A percentile compares a stretch with the other conserved stretches of the same genome.
Evolutionary conservation across 2,329 filamentous ascomycete species (phyloP).

Genomic region (Parafenestella ontariensis): DNA sequence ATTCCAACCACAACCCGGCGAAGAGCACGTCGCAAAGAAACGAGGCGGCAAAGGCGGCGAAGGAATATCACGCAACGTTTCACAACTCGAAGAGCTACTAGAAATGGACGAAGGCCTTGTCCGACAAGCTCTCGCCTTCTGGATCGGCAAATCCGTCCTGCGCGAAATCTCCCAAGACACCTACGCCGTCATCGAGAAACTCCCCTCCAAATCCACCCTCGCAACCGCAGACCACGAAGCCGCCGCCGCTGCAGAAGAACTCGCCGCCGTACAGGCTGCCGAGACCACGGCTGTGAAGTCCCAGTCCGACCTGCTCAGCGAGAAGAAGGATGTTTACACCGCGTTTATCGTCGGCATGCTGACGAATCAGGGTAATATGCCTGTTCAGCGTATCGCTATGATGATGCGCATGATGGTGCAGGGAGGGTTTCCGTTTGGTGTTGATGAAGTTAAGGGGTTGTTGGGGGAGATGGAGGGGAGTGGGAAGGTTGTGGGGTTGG

Average conservation of each 20-base stretch:
- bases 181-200: constrained; percentile 72
- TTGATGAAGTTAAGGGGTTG: constrained; percentile 85
- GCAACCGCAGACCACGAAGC: constrained; percentile 39
- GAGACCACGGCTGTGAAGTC: constrained; percentile 59
- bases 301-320: constrained; percentile 67
- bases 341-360: constrained; percentile 95
- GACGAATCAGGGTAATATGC: constrained; percentile 88
- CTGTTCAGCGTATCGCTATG: constrained; percentile 80
- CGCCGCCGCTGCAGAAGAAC: constrained; percentile 48
- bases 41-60: constrained; percentile 23
- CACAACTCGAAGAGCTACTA: constrained; percentile 61
- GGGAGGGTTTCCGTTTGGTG: constrained; percentile 87
- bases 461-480: constrained; percentile 70
- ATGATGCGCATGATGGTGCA: constrained; percentile 94
- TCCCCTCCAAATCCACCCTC: constrained; percentile 22
- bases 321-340: constrained; percentile 79
- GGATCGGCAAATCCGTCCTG: constrained; percentile 73
- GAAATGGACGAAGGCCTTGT: constrained; percentile 79
- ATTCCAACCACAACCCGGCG: constrained; percentile 66
- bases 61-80: constrained; percentile 49
- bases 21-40: constrained; percentile 29
- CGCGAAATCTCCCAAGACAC: constrained; percentile 56
- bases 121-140: constrained; percentile 71
- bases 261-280: constrained; percentile 45
- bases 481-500: constrained; percentile 38